Evolutionary conservation across 257 asterid genomes (phyloP).

Genomic region (Gardenia jasminoides): DNA sequence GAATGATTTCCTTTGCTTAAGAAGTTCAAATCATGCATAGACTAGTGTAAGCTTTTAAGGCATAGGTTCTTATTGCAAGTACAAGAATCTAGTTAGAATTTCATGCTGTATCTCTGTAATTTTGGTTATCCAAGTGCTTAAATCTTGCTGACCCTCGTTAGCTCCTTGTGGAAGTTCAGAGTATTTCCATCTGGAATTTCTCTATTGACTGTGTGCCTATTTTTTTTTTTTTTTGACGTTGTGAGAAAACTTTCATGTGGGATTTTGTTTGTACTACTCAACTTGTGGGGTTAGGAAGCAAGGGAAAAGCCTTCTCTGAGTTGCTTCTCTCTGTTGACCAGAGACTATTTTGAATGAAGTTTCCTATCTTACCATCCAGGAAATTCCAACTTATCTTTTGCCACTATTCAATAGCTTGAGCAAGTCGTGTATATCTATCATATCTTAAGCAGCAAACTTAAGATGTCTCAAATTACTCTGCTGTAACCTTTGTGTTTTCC

Average conservation of each 20-base stretch:
- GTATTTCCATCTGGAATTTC: not conserved
- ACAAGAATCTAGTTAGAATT: not conserved
- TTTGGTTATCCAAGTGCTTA: not conserved
- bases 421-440: not conserved
- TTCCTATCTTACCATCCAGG: not conserved
- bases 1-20: not conserved
- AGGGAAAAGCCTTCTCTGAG: not conserved
- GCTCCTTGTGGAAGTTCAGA: not conserved
- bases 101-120: not conserved
- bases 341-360: not conserved
- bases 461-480: not conserved
- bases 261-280: not conserved
- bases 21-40: not conserved
- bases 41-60: not conserved
- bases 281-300: not conserved
- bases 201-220: not conserved
- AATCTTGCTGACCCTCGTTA: not conserved
- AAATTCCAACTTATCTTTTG: not conserved
- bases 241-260: not conserved
- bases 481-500: not conserved
- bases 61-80: not conserved
- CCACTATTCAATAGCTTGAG: not conserved
- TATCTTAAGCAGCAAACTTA: not conserved
- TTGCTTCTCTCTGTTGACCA: not conserved
- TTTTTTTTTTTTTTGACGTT: not conserved